These are phyloP conservation scores for Candida coquimbonensis DNA, from an alignment of 805 yeast species.

Conservation along the genomic window DNA sequence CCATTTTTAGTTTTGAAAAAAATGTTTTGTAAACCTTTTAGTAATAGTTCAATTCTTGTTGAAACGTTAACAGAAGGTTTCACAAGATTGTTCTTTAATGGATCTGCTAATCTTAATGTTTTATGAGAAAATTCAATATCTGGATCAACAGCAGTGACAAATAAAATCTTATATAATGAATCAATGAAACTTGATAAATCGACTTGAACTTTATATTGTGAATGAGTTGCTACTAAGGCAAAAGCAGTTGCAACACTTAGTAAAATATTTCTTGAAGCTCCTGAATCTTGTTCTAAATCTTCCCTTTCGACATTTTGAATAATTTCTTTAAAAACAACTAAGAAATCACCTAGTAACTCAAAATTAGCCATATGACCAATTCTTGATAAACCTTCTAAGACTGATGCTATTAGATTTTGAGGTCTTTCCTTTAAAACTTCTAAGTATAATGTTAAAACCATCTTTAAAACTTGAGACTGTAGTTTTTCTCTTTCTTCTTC, in stretches of 20 bases:
- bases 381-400: constrained; percentile 83
- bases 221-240: constrained; percentile 71
- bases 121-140: constrained; percentile 84
- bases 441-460: constrained; percentile 65
- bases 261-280: constrained; percentile 59
- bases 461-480: constrained; percentile 78
- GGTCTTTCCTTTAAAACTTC: constrained; percentile 64
- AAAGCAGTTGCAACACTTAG: constrained; percentile 87
- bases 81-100: constrained; percentile 39
- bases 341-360: constrained; percentile 86
- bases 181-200: constrained; percentile 79
- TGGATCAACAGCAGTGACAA: constrained; percentile 65
- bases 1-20: constrained; percentile 74
- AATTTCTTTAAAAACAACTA: constrained; percentile 82
- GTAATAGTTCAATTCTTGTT: constrained; percentile 78
- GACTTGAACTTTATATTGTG: constrained; percentile 62
- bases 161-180: constrained; percentile 61
- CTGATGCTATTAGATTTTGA: constrained; percentile 70
- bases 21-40: constrained; percentile 70
- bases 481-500: constrained; percentile 78
- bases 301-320: constrained; percentile 44
- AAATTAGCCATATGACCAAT: constrained; percentile 91
- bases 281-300: constrained; percentile 31
- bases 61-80: constrained; percentile 79
- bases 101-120: constrained; percentile 74